These are phyloP conservation scores for Boechera stricta DNA, from an alignment of 345 rosid genomes.

Conservation along the genomic window DNA sequence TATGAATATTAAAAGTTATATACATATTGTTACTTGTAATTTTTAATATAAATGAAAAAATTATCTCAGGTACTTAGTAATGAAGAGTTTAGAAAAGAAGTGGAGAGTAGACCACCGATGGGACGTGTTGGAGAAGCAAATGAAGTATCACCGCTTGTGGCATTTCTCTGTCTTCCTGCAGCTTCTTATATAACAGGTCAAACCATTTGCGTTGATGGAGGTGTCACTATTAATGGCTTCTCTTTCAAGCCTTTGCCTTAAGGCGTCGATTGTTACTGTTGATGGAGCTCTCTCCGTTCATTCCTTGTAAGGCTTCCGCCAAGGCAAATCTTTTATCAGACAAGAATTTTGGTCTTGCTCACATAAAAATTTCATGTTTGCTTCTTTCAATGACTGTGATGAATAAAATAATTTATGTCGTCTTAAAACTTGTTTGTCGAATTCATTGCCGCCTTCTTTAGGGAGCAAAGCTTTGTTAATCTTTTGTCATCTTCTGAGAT, in stretches of 20 bases:
- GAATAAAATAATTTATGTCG: no score
- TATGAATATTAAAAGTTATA: background rate
- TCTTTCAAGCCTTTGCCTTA: background rate
- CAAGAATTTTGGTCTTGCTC: no score
- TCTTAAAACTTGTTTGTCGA: no score
- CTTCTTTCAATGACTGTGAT: no score
- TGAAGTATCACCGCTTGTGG: conserved; percentile 69
- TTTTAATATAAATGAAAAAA: background rate
- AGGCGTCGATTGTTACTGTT: background rate
- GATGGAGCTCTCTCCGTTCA: no score
- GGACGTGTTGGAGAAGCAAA: conserved; percentile 69
- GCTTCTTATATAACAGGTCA: conserved; percentile 87
- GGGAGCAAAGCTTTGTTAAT: no score
- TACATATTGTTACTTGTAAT: background rate
- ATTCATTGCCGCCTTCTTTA: no score
- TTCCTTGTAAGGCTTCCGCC: no score
- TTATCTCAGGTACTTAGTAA: conserved; percentile 53
- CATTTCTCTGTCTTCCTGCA: conserved; percentile 72
- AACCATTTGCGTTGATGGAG: conserved; percentile 69
- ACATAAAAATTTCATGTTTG: no score
- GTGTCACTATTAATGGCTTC: conserved; percentile 46
- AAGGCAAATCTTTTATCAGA: no score
- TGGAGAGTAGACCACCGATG: conserved; percentile 61
- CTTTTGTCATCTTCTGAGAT: no score
- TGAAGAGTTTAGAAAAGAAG: conserved; percentile 45